Base-by-base conservation (phyloP, 495 filamentous ascomycete genomes). In the Penicillium antarcticum region DNA sequence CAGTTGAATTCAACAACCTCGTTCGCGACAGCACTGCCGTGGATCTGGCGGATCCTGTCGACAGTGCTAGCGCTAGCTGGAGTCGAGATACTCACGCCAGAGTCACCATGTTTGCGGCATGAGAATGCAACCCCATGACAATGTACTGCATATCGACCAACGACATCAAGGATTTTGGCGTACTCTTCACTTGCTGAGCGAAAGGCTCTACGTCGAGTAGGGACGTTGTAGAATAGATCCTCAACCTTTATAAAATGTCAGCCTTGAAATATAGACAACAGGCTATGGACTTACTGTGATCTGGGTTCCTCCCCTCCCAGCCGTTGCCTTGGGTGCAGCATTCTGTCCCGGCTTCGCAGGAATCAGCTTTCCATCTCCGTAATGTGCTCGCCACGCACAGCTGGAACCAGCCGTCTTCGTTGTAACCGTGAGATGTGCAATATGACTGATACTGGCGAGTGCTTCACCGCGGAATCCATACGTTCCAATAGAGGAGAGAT, bases 401-500 rank as follows among this genome's bases (percentile, higher is more conserved):
- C 81, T 86, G 2, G 91, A 95, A 39, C 92, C 86, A 34, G 87
- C 86, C 9, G 92, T 97, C 69, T 88, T 95, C 1, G 95, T 97
- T 10, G 92, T 97, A 24, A 99, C 88, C 2, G 87, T 90, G 24
- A 99, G 79, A 73, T 97, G 95, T 42, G 95, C 91, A 55, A 97
- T 97, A 70, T 98, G 94, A 62, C 94, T 97, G 66, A 99, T 99
- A 77, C 92, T 97, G 10, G 95, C 95, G 57, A 99, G 71, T 10
- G 95, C 95, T 71, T 99, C 95, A 41, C 95, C 95, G 24, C 95
- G 87, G 64, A 99, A 99, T 23, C 95, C 95, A 66, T 99, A 99
- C 12, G 95, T 97, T 23, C 85, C 85, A 55, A 99, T 97, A 16
- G 83, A 88, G 12, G 83, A 83, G 47, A 99, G 77, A 65, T 99